Evolutionary conservation across 1,284 basidiomycete genomes (phyloP).

Genomic region (Cryptococcus sp.): DNA sequence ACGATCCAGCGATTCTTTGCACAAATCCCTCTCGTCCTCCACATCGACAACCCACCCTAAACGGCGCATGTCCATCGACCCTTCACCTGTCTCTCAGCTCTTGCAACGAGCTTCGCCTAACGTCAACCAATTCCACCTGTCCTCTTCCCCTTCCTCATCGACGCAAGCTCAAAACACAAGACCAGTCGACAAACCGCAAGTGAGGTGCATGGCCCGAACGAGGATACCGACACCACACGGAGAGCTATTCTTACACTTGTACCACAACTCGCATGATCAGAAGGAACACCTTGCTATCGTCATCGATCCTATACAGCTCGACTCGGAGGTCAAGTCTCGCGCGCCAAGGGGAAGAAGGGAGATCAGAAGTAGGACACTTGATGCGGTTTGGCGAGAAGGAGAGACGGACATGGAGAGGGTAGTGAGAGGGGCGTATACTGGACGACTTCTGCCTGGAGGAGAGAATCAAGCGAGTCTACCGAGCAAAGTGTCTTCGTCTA

Average conservation of each 20-base stretch:
- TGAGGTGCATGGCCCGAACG: conserved; percentile 84
- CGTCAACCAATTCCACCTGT: conserved; percentile 18
- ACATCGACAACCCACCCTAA: conserved; percentile 14
- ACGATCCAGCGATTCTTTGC: background rate
- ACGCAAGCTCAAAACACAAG: background rate
- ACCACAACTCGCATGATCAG: conserved; percentile 69
- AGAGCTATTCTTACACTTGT: conserved; percentile 86
- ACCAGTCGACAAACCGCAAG: conserved; percentile 17
- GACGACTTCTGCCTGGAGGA: conserved; percentile 54
- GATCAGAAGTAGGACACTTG: conserved; percentile 77
- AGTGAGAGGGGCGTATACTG: conserved; percentile 88
- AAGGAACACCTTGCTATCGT: conserved; percentile 99
- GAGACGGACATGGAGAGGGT: conserved; percentile 95
- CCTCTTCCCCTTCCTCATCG: background rate
- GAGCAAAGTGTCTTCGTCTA: conserved; percentile 4
- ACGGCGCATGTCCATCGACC: conserved; percentile 43
- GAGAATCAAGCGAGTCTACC: conserved; percentile 26
- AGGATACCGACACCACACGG: conserved; percentile 96
- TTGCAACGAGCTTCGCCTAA: conserved; percentile 32
- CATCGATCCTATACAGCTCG: conserved; percentile 76
- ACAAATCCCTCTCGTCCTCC: background rate
- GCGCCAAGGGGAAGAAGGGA: conserved; percentile 38
- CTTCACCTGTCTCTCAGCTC: conserved; percentile 33
- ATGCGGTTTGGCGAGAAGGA: conserved; percentile 73
- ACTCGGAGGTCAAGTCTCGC: conserved; percentile 43